A percentile compares a stretch with the other conserved stretches of the same genome.
Conservation (phyloP, 2,329 filamentous ascomycete species). For the Zymoseptoria ardabiliae region DNA sequence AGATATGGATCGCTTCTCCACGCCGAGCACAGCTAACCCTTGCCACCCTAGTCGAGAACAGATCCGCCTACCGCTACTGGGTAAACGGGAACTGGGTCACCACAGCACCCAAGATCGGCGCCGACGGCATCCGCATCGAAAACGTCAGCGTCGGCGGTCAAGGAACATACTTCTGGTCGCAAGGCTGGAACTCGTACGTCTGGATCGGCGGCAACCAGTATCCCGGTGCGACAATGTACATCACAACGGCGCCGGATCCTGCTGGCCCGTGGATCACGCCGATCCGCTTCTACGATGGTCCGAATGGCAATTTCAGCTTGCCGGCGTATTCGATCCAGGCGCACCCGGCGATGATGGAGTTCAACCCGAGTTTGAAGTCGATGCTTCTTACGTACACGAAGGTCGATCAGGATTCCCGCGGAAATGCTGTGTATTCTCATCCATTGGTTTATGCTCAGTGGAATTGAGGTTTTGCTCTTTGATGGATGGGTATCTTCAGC, state of each 20-base stretch:
- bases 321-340: slow-evolving; percentile 5
- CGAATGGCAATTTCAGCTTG: slow-evolving; percentile 2
- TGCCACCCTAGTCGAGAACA: slow-evolving; percentile 7
- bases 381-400: slow-evolving; percentile 8
- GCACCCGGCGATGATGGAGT: slow-evolving; percentile 1
- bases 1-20: background rate
- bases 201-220: slow-evolving; percentile 16
- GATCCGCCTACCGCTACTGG: slow-evolving; percentile 2
- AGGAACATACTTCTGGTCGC: slow-evolving; percentile 19
- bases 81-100: slow-evolving; percentile 3
- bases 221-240: slow-evolving; percentile 9
- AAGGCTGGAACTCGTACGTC: slow-evolving; percentile 16
- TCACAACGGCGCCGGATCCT: slow-evolving; percentile 18
- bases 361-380: background rate
- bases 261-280: slow-evolving; percentile 19
- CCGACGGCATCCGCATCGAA: slow-evolving; percentile 7
- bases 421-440: background rate
- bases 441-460: background rate
- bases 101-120: background rate
- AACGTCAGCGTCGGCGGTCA: slow-evolving; percentile 19
- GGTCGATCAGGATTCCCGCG: background rate
- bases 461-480: too few species aligned
- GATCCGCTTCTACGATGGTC: slow-evolving; percentile 2
- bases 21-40: background rate
- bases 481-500: too few species aligned